Percentiles rank a stretch among this genome's conserved stretches.
phyloP scores from a whole-genome alignment of 331 rosid species.

The Prunus yedoensis region DNA sequence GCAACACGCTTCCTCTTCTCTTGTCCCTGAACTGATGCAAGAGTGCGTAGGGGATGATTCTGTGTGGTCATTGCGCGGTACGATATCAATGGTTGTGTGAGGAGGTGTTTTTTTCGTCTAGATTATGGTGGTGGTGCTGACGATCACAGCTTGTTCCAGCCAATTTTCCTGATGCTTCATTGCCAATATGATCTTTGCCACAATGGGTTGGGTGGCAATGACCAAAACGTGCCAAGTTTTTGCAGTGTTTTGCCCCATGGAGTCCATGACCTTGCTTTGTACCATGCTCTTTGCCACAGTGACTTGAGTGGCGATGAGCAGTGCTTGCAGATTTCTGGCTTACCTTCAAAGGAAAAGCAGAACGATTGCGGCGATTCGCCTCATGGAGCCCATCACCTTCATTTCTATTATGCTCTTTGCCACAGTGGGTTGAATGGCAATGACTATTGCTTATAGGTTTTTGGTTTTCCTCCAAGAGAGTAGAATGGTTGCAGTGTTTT shows the following conservation, averaged over 20 bases:
- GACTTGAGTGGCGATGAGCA: slow-evolving; percentile 36
- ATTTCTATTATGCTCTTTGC: slow-evolving; percentile 13
- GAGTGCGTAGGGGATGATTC: slow-evolving; percentile 17
- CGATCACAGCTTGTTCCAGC: slow-evolving; percentile 22
- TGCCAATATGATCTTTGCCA: slow-evolving; percentile 21
- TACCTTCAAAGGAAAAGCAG: slow-evolving; percentile 20
- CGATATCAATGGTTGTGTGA: slow-evolving; percentile 26
- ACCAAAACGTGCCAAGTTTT: neutral
- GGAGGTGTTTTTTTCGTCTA: slow-evolving; percentile 17
- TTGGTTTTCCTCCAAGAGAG: slow-evolving; percentile 14
- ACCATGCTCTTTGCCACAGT: slow-evolving; percentile 25
- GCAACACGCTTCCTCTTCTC: slow-evolving; percentile 39
- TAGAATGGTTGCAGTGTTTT: slow-evolving; percentile 28
- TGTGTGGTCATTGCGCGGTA: slow-evolving; percentile 3
- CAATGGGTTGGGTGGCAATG: slow-evolving; percentile 36
- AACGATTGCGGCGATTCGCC: slow-evolving; percentile 24
- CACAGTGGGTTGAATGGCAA: slow-evolving; percentile 32
- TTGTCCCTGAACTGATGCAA: slow-evolving; percentile 23
- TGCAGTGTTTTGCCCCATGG: slow-evolving; percentile 28
- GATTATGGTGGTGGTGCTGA: slow-evolving; percentile 21
- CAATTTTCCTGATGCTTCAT: slow-evolving; percentile 5
- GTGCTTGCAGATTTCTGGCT: neutral
- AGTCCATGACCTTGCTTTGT: neutral
- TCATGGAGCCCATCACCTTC: slow-evolving; percentile 21
- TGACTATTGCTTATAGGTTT: slow-evolving; percentile 11